Evolutionary conservation across 257 asterid genomes (phyloP).

Genomic region (Primulina huaijiensis): DNA sequence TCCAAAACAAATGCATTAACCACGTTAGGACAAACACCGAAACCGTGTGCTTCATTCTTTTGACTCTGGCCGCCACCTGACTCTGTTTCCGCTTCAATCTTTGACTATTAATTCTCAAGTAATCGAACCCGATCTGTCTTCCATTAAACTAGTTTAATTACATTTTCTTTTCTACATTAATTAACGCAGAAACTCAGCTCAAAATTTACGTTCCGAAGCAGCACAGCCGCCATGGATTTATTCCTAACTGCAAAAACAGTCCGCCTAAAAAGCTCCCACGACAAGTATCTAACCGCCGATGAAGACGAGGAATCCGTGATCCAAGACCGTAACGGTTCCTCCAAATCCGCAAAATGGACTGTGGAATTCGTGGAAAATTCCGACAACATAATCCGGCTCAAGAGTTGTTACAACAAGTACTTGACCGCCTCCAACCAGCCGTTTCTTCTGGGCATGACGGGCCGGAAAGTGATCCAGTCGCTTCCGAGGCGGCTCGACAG

Average conservation of each 20-base stretch:
- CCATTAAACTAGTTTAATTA: too few relatives aligned
- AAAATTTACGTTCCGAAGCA: conserved; percentile 18
- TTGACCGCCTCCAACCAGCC: conserved; percentile 65
- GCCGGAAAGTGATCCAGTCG: conserved; percentile 68
- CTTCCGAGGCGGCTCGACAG: conserved; percentile 65
- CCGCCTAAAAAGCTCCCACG: conserved; percentile 58
- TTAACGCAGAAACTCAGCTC: conserved; percentile 20
- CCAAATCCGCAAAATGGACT: conserved; percentile 55
- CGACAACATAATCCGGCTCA: conserved; percentile 49
- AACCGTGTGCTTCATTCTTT: not conserved
- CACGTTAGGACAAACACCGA: not conserved
- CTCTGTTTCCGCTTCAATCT: not conserved
- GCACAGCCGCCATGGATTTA: conserved; percentile 57
- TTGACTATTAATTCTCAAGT: not conserved
- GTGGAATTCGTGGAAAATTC: conserved; percentile 49
- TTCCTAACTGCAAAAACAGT: conserved; percentile 59
- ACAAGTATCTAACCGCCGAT: conserved; percentile 58
- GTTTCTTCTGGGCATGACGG: conserved; percentile 78
- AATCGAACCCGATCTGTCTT: not conserved
- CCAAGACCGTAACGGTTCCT: conserved; percentile 54
- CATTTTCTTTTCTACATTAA: not conserved
- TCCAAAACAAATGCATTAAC: not conserved
- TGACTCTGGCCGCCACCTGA: not conserved
- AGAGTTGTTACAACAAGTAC: conserved; percentile 64
- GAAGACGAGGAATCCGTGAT: conserved; percentile 62